Base-by-base conservation (phyloP, 192 early-diverging fungal species). In the Cetraspora pellucida region DNA sequence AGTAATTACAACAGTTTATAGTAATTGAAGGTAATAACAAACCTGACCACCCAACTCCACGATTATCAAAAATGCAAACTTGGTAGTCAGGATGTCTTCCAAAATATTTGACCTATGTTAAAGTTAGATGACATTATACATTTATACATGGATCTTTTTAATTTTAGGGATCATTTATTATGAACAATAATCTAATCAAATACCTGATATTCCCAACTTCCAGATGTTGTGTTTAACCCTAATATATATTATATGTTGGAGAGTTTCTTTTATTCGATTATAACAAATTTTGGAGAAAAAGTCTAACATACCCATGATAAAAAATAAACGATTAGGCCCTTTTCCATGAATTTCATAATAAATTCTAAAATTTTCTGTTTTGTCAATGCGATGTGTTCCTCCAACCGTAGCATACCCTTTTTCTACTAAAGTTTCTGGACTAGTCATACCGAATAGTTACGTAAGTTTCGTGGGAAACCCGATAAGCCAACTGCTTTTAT, bases 61-160 rank as follows among this genome's bases (percentile, higher is more conserved):
- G 85, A 86, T 96, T 96, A 72, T 96, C 95, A 77, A 95, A 95
- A 19, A 94, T 86, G 28, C 91, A 86, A 6, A 90, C 83, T 3
- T 90, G 90, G 77, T 89, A 95, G 52, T 92, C 88, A 19, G 86
- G 86, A 25, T 86, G 88, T 19, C 79, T 63, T 3, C 88, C 85
- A 79, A 96, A 92, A 67, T 89, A 87, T 27, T 89, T 81, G 11
- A 89, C 86, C 83, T 95, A 87, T 69, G 2, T 46, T 23, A 52
- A 57, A 28, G 16, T 43, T 37, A 16, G 47, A 72, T 10, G 16
- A 67, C 7, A 8, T 67, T 46, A 28, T 37, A 37, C n/a, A n/a
- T n/a, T n/a, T n/a, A 37, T 37, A 37, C 0, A 37, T 37, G 37
- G 21, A 47, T 37, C 25, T n/a, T 59, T 37, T 21, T 21, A 19